Evolutionary conservation across 2,329 filamentous ascomycete species (phyloP), one percentile per base, ranked within the genome.

Genomic region (Metarhizium robertsii): DNA sequence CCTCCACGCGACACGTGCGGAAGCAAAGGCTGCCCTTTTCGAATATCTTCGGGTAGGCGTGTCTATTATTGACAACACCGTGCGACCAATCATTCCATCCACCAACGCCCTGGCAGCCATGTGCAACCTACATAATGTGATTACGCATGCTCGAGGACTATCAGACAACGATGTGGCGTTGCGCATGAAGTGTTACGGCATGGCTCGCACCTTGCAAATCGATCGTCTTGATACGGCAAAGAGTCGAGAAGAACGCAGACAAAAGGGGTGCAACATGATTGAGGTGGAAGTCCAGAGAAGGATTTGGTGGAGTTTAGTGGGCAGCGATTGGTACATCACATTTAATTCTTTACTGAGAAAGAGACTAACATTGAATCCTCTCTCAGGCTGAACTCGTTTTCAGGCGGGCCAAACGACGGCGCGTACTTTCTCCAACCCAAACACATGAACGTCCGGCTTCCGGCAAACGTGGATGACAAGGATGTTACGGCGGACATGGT

Each of bases 271-370:
- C 29, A 54, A 54, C 43, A 34, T 29, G 16, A 38, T 59, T 32
- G 55, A 59, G 30, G 7, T 55, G 2, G 55, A 59, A 30, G n/a
- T 55, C 6, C 54, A 59, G 29, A 29, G 57, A 50, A 18, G 55
- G 20, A 43, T 53, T 8, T 59, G 57, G 57, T 59, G 57, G 57
- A 47, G 55, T 20, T 40, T 59, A 43, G 57, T 59, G 18, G 34
- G 46, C 7, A 29, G 34, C 20, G 57, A 59, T 45, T 59, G 57
- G 57, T 59, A 55, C 10, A 55, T 42, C 14, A 16, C 4, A 2
- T 29, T 47, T n/a, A 6, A 38, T 46, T 11, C 8, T 25, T 34
- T 34, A 2, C 16, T 42, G 13, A 14, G n/a, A 42, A 45, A 5
- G 25, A 32, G 32, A 52, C 20, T 30, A 30, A 45, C 1, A 2